These are phyloP conservation scores for Chiua virens DNA, from an alignment of 768 basidiomycete species.

Conservation along the genomic window DNA sequence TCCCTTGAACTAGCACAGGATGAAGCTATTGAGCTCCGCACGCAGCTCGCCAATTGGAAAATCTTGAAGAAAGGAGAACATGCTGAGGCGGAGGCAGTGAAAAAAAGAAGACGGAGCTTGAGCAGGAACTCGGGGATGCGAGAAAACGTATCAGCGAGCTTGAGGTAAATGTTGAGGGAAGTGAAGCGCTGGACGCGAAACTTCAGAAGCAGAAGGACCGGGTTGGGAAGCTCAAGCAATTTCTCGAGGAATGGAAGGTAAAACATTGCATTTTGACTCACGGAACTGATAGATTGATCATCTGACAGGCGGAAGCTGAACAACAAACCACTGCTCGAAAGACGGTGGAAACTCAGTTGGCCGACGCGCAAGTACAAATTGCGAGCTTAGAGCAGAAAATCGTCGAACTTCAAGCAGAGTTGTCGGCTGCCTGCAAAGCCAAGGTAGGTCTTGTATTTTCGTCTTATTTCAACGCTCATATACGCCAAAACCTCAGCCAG, in stretches of 20 bases:
- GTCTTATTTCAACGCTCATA: conserved; percentile 6
- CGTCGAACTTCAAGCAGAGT: conserved; percentile 43
- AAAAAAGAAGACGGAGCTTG: conserved; percentile 56
- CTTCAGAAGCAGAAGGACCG: conserved; percentile 45
- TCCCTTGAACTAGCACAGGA: conserved; percentile 59
- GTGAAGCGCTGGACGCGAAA: conserved; percentile 34
- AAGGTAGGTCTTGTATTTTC: conserved; percentile 8
- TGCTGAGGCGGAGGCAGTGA: conserved; percentile 52
- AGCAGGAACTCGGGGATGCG: conserved; percentile 51
- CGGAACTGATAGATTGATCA: background rate
- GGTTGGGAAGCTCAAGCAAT: conserved; percentile 42
- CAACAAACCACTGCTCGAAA: conserved; percentile 38
- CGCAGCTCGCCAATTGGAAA: conserved; percentile 71
- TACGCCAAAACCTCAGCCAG: conserved; percentile 6
- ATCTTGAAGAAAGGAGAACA: conserved; percentile 63
- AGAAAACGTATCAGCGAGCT: conserved; percentile 34
- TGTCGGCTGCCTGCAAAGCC: conserved; percentile 39
- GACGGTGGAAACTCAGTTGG: conserved; percentile 34
- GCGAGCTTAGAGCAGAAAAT: conserved; percentile 38
- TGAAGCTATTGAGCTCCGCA: conserved; percentile 51
- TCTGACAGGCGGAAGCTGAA: conserved; percentile 39
- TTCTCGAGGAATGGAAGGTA: conserved; percentile 49
- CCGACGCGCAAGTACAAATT: conserved; percentile 31
- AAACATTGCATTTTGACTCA: background rate
- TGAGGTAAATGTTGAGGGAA: conserved; percentile 24